Percentiles rank a stretch among this genome's conserved stretches.
These are phyloP conservation scores for Globisporangium rhizosaccharum DNA, from an alignment of 352 stramenopile genomes.

Conservation along the genomic window DNA sequence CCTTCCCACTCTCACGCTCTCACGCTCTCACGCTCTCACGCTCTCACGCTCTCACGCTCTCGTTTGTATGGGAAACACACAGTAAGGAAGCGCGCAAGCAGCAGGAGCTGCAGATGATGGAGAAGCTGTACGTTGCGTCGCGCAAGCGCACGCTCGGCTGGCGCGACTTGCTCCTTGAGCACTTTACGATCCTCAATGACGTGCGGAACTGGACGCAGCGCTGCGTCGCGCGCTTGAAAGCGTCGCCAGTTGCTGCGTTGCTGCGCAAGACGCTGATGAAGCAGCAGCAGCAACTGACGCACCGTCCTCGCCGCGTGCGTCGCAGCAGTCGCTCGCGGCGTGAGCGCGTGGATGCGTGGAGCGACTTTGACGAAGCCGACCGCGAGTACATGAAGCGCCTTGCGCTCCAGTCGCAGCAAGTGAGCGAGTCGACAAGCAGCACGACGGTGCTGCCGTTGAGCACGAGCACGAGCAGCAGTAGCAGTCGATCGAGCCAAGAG, in stretches of 20 bases:
- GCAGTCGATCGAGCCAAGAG: not conserved
- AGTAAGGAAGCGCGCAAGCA: constrained; percentile 25
- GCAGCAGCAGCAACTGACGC: not conserved
- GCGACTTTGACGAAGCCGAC: constrained; percentile 37
- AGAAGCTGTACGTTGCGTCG: constrained; percentile 36
- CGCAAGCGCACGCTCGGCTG: constrained; percentile 31
- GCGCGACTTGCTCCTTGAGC: constrained; percentile 29
- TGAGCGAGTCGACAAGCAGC: not conserved
- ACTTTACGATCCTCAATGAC: constrained; percentile 33
- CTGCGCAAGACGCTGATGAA: constrained; percentile 12
- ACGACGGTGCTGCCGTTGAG: not conserved
- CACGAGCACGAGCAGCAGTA: not conserved
- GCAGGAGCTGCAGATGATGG: constrained; percentile 40
- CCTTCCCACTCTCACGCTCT: not conserved
- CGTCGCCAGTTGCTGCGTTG: constrained; percentile 8
- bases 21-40: too few species aligned
- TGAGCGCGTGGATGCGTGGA: constrained; percentile 20
- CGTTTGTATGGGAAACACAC: not conserved
- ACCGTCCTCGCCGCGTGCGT: constrained; percentile 10
- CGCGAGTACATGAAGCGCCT: constrained; percentile 41
- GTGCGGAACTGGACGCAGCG: constrained; percentile 22
- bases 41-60: not conserved
- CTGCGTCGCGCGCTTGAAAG: constrained; percentile 25
- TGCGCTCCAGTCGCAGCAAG: constrained; percentile 5
- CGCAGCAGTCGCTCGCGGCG: constrained; percentile 4